A percentile compares a stretch with the other conserved stretches of the same genome.
phyloP scores from a whole-genome alignment of 1,139 yeast species.

The Protomyces inouyei region DNA sequence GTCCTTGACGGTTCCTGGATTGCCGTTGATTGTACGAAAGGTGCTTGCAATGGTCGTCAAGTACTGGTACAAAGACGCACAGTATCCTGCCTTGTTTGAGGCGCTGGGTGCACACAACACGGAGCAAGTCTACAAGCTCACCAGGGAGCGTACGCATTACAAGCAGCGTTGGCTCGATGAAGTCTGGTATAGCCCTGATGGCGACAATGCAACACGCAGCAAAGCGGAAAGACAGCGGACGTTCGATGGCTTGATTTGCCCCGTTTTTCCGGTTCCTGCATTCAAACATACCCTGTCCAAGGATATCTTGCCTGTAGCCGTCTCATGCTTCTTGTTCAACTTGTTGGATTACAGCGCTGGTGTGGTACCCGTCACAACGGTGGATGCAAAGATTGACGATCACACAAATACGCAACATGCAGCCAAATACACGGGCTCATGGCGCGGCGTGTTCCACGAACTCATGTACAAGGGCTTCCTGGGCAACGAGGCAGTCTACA shows the following conservation, averaged over 20 bases:
- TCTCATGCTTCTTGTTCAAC: constrained; percentile 52
- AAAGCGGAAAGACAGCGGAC: background rate
- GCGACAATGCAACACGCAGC: background rate
- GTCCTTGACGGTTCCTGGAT: constrained; percentile 41
- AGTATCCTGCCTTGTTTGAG: constrained; percentile 44
- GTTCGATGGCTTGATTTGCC: constrained; percentile 28
- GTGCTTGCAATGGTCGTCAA: constrained; percentile 38
- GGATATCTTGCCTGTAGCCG: constrained; percentile 43
- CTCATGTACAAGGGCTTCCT: constrained; percentile 43
- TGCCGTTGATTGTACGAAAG: constrained; percentile 41
- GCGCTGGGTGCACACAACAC: constrained; percentile 42
- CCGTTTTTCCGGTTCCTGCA: constrained; percentile 30
- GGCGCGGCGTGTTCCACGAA: constrained; percentile 40
- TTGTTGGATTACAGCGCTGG: constrained; percentile 56
- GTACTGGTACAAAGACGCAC: constrained; percentile 39
- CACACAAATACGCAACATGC: constrained; percentile 42
- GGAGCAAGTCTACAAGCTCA: constrained; percentile 42
- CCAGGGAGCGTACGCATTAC: constrained; percentile 42
- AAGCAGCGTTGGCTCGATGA: constrained; percentile 7
- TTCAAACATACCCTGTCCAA: constrained; percentile 31
- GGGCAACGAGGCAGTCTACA: constrained; percentile 45
- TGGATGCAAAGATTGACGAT: constrained; percentile 46
- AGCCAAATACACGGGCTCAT: constrained; percentile 36
- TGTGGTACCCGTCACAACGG: constrained; percentile 50
- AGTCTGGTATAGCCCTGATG: background rate